Evolutionary conservation across 2,329 filamentous ascomycete species (phyloP).

Genomic region (Hypoxylon sp.): DNA sequence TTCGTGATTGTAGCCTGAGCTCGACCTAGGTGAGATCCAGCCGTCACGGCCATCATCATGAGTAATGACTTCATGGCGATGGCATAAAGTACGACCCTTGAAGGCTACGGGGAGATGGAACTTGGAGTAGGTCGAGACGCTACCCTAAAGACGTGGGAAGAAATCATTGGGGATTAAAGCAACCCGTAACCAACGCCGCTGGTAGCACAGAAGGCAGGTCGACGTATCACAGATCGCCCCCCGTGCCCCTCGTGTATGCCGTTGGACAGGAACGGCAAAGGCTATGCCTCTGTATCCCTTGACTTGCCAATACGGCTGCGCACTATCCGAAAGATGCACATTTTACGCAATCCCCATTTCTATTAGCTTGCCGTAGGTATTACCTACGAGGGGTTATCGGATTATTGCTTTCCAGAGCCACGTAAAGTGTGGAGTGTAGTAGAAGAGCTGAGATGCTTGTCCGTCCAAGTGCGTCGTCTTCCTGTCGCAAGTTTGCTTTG

Average conservation of each 20-base stretch:
- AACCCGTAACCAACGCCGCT: constrained; percentile 1
- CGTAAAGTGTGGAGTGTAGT: no score
- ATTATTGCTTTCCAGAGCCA: no score
- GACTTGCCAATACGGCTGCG: neutral
- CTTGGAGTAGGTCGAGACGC: neutral
- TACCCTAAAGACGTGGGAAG: neutral
- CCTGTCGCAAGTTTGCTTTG: no score
- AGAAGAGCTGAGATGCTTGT: no score
- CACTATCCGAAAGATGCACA: neutral
- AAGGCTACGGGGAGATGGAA: neutral
- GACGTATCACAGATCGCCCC: constrained; percentile 2
- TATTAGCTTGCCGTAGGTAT: no score
- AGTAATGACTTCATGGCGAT: constrained; percentile 11
- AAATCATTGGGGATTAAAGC: constrained; percentile 2
- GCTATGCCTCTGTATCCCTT: neutral
- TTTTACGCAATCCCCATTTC: no score
- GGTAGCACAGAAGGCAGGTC: neutral
- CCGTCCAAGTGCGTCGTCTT: no score
- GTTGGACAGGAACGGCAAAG: no score
- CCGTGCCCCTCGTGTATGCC: neutral
- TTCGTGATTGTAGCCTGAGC: constrained; percentile 3
- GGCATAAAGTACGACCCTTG: neutral
- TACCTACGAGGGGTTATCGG: no score
- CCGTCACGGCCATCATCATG: constrained; percentile 5
- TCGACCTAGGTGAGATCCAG: neutral